These are phyloP conservation scores for Astraeus odoratus DNA, from an alignment of 768 basidiomycete species.

Conservation along the genomic window DNA sequence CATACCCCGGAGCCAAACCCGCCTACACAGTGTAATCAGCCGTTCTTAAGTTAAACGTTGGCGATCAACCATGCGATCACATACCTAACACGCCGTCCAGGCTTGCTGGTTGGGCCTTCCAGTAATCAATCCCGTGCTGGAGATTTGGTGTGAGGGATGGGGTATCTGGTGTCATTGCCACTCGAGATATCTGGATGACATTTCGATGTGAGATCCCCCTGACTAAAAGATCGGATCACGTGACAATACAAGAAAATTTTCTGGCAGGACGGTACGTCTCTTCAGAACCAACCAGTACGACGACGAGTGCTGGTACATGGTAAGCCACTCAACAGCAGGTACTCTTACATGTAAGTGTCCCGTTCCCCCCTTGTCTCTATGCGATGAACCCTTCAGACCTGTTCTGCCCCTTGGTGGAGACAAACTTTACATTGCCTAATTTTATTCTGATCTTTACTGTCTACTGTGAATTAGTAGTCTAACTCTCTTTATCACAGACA, in stretches of 20 bases:
- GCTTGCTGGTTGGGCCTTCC: slow-evolving; percentile 74
- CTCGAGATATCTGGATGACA: neutral
- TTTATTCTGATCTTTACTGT: slow-evolving; percentile 11
- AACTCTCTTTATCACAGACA: slow-evolving; percentile 4
- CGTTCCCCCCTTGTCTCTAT: neutral
- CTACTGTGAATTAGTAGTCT: neutral
- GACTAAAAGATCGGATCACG: neutral
- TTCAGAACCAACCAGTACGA: neutral
- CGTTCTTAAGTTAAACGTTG: slow-evolving; percentile 27
- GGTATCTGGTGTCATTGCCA: slow-evolving; percentile 2
- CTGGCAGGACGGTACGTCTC: neutral
- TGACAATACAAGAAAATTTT: neutral
- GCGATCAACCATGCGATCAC: slow-evolving; percentile 10
- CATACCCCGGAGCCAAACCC: slow-evolving; percentile 50
- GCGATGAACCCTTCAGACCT: slow-evolving; percentile 24
- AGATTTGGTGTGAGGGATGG: slow-evolving; percentile 33
- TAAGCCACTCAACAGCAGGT: too few relatives aligned
- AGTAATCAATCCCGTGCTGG: slow-evolving; percentile 78
- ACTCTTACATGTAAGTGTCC: neutral
- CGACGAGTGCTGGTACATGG: too few relatives aligned
- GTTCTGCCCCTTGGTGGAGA: slow-evolving; percentile 25
- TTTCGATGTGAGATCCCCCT: neutral
- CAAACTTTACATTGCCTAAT: slow-evolving; percentile 17
- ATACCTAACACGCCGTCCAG: slow-evolving; percentile 83
- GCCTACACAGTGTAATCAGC: slow-evolving; percentile 29